Base-by-base conservation (phyloP, 176 grass and related monocot species). In the Juncus inflexus region DNA sequence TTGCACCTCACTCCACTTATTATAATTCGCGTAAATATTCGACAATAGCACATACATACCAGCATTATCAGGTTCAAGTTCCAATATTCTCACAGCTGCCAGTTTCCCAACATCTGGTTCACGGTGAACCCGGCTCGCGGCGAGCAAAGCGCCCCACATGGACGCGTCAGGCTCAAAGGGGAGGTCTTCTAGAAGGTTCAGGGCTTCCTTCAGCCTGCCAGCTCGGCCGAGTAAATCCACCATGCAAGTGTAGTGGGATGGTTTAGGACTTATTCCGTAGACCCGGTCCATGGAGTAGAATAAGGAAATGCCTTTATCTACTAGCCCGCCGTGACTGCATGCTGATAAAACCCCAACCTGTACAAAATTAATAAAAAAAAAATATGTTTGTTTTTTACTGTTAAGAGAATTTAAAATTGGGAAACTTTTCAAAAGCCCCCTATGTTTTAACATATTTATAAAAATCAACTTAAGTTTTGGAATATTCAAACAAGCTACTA, bases 1-100 rank as follows among this genome's bases (percentile, higher is more conserved):
- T 40, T 70, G 72, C 10, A 73, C 88, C 82, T 90, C 82, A 75
- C 55, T 60, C 94, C 94, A 99, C 74, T 92, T 89, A 19, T 88
- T 82, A 9, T 74, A 86, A 62, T 80, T 80, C 28, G 94, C 94
- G 50, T 99, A 99, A 79, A 92, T 78, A 63, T 92, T 92, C 52
- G 94, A 99, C 61, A 99, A 82, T 76, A 99, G 85, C 2, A 99
- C 94, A 62, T 92, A 92, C 94, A 99, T 92, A 63, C 88, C 94
- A 37, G 83, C 74, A 74, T 92, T 99, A 65, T 84, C 69, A 67
- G 88, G 94, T 55, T 99, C 94, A 76, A 99, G 75, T 68, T 99
- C 85, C 74, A 99, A 92, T 74, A 99, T 84, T 70, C 66, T 92
- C 56, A 89, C 77, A 75, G 94, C 94, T 35, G 85, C 88, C 60